Evolutionary conservation across 768 basidiomycete genomes (phyloP).

Genomic region (Chalciporus sphaerocephalus): DNA sequence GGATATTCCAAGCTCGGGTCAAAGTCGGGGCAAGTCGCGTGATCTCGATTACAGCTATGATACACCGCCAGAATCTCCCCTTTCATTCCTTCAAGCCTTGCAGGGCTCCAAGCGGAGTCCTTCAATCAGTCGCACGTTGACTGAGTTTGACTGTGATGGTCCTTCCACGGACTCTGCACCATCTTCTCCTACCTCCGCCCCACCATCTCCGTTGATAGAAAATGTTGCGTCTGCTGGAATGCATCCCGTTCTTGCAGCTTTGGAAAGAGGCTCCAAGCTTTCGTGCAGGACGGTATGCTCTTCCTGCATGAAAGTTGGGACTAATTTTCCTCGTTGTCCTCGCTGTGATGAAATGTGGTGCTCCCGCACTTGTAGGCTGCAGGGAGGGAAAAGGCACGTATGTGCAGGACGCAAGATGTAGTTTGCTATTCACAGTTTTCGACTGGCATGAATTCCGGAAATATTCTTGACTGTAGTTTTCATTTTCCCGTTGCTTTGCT

Average conservation of each 20-base stretch:
- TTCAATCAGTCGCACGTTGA: constrained; percentile 43
- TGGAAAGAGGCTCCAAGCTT: constrained; percentile 52
- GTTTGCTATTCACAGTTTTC: background rate
- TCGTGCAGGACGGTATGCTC: constrained; percentile 43
- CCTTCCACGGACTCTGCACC: constrained; percentile 9
- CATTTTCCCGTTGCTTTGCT: background rate
- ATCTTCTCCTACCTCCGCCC: constrained; percentile 9
- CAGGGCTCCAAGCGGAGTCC: constrained; percentile 25
- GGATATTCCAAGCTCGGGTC: constrained; percentile 12
- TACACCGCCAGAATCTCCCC: constrained; percentile 28
- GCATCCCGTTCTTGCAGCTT: constrained; percentile 45
- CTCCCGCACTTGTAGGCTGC: constrained; percentile 55
- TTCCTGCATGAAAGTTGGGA: constrained; percentile 49
- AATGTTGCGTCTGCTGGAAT: constrained; percentile 11
- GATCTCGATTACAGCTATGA: constrained; percentile 17
- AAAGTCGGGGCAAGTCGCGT: constrained; percentile 3
- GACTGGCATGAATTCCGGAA: background rate
- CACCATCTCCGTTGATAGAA: constrained; percentile 20
- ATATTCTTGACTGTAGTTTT: background rate
- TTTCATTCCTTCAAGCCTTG: constrained; percentile 18
- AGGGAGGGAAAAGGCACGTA: constrained; percentile 48
- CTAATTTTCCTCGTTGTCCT: constrained; percentile 58
- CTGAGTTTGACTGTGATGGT: constrained; percentile 11
- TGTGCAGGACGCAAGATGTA: constrained; percentile 31
- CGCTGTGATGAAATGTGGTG: constrained; percentile 62